Evolutionary conservation across 495 filamentous ascomycete species (phyloP).

Genomic region (Acidomyces sp.): DNA sequence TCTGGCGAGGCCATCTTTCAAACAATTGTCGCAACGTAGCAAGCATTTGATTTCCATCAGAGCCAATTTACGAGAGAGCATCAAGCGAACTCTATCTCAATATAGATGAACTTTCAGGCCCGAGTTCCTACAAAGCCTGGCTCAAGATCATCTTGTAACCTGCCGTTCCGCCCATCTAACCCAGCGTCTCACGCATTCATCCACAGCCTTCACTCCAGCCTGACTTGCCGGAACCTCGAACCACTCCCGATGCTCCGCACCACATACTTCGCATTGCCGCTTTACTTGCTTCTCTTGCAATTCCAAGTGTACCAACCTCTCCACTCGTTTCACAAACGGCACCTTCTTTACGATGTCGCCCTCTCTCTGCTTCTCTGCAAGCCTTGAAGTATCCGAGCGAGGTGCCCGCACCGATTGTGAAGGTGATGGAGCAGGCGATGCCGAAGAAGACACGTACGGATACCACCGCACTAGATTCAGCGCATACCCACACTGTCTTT

Average conservation of each 20-base stretch:
- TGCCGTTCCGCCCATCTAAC: constrained; percentile 57
- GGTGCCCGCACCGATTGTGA: constrained; percentile 23
- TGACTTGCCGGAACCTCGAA: constrained; percentile 75
- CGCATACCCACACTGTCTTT: constrained; percentile 78
- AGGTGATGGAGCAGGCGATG: constrained; percentile 22
- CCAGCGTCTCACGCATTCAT: constrained; percentile 80
- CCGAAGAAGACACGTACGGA: constrained; percentile 55
- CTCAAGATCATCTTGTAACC: too few species aligned
- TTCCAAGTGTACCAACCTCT: constrained; percentile 83
- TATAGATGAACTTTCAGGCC: too few species aligned
- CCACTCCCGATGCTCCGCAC: constrained; percentile 87
- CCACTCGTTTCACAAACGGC: constrained; percentile 76
- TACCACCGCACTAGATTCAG: constrained; percentile 82
- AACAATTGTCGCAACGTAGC: too few species aligned
- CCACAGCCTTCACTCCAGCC: constrained; percentile 57
- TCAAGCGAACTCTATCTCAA: too few species aligned
- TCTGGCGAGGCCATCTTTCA: too few species aligned
- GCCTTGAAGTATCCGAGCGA: constrained; percentile 21
- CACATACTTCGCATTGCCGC: constrained; percentile 62
- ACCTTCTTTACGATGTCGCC: constrained; percentile 41
- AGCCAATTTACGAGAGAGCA: too few species aligned
- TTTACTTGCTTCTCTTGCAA: constrained; percentile 54
- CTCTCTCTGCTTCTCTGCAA: constrained; percentile 12
- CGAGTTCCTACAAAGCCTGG: too few species aligned
- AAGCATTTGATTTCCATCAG: too few species aligned